Evolutionary conservation across 805 yeast species (phyloP).

Genomic region (Lipomyces yamanashiensis): DNA sequence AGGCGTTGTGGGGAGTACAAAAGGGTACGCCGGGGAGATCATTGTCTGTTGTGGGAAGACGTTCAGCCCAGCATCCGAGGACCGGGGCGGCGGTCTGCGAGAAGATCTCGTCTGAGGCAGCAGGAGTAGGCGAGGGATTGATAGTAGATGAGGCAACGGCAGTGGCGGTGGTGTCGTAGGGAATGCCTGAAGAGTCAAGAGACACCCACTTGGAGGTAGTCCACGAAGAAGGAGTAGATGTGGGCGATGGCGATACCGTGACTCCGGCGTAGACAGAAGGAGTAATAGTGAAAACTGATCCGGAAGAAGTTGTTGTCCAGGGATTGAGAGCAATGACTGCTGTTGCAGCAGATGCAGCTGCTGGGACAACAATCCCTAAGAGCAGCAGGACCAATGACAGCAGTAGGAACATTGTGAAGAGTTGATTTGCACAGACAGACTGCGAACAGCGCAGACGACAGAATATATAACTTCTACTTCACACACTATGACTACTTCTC

Average conservation of each 20-base stretch:
- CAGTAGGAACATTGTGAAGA: background rate
- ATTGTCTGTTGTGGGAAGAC: slow-evolving; percentile 21
- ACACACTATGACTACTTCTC: too few relatives aligned
- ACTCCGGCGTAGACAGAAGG: slow-evolving; percentile 67
- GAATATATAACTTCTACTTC: too few relatives aligned
- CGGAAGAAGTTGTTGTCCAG: slow-evolving; percentile 37
- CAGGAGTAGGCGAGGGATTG: slow-evolving; percentile 18
- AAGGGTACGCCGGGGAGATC: slow-evolving; percentile 48
- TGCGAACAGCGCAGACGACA: too few relatives aligned
- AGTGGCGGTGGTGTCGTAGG: slow-evolving; percentile 40
- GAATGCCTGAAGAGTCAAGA: slow-evolving; percentile 53
- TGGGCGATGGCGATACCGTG: slow-evolving; percentile 54
- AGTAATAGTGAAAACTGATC: slow-evolving; percentile 52
- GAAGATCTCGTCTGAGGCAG: slow-evolving; percentile 9
- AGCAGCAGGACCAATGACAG: background rate
- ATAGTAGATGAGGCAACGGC: slow-evolving; percentile 4
- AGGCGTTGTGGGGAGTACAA: slow-evolving; percentile 50
- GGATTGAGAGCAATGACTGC: slow-evolving; percentile 23
- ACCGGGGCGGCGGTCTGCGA: slow-evolving; percentile 24
- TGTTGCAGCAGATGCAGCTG: slow-evolving; percentile 15
- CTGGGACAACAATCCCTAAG: background rate
- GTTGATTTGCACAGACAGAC: too few relatives aligned
- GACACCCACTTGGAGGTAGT: slow-evolving; percentile 52
- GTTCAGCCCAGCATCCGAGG: slow-evolving; percentile 24
- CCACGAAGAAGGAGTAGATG: slow-evolving; percentile 39